A percentile compares a stretch with the other conserved stretches of the same genome.
Evolutionary conservation across 1,284 basidiomycete genomes (phyloP).

Genomic region (Pseudozyma sp.): DNA sequence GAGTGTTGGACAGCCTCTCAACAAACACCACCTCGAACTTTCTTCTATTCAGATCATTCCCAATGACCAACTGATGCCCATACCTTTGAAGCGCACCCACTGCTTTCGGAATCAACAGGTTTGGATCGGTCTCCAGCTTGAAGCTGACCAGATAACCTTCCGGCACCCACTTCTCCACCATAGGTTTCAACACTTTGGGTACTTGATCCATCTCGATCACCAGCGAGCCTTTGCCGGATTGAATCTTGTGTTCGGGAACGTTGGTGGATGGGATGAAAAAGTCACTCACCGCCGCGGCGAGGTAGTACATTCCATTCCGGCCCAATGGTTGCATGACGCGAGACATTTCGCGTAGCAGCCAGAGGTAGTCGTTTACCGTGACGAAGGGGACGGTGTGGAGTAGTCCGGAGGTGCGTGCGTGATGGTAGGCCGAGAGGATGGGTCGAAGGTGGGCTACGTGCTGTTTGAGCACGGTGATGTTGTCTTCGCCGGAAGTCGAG

Average conservation of each 20-base stretch:
- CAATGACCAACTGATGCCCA: slow-evolving; percentile 96
- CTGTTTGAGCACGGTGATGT: slow-evolving; percentile 77
- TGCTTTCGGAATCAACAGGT: slow-evolving; percentile 89
- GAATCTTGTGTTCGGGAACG: slow-evolving; percentile 97
- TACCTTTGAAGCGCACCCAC: slow-evolving; percentile 87
- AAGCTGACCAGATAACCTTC: slow-evolving; percentile 94
- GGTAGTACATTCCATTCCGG: slow-evolving; percentile 87
- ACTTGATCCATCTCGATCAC: slow-evolving; percentile 98
- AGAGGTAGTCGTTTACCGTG: slow-evolving; percentile 95
- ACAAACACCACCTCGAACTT: slow-evolving; percentile 95
- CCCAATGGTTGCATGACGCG: slow-evolving; percentile 75
- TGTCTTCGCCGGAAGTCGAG: slow-evolving; percentile 36
- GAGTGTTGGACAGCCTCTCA: slow-evolving; percentile 55
- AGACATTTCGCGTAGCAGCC: slow-evolving; percentile 85
- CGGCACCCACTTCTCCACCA: slow-evolving; percentile 93
- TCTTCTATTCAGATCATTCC: slow-evolving; percentile 87
- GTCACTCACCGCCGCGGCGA: slow-evolving; percentile 96
- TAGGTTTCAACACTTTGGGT: slow-evolving; percentile 90
- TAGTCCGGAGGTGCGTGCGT: slow-evolving; percentile 78
- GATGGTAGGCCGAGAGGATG: slow-evolving; percentile 84
- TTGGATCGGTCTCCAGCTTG: slow-evolving; percentile 94
- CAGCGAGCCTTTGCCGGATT: slow-evolving; percentile 86
- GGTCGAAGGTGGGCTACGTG: slow-evolving; percentile 77
- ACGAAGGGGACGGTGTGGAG: slow-evolving; percentile 90
- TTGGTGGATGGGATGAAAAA: slow-evolving; percentile 93